A percentile compares a stretch with the other conserved stretches of the same genome.
phyloP scores from a whole-genome alignment of 352 stramenopile genomes.

The Phytophthora hybrid region DNA sequence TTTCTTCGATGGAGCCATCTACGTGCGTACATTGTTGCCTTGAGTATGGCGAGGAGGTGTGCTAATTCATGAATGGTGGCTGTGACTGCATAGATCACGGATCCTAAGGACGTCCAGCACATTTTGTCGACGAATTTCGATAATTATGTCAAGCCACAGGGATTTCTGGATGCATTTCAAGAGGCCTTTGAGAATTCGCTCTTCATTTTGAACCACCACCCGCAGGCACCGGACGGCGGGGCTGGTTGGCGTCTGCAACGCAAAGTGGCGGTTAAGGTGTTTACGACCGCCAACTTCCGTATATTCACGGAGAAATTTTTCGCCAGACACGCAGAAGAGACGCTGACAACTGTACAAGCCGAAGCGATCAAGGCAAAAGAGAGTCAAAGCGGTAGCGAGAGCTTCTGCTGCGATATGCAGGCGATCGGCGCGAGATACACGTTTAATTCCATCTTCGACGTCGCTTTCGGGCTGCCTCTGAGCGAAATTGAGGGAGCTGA shows the following conservation, averaged over 20 bases:
- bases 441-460: slow-evolving; percentile 63
- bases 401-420: slow-evolving; percentile 62
- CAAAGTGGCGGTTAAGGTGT: slow-evolving; percentile 90
- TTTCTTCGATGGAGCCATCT: slow-evolving; percentile 70
- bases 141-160: slow-evolving; percentile 81
- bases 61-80: neutral
- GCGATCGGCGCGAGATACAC: slow-evolving; percentile 61
- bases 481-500: slow-evolving; percentile 39
- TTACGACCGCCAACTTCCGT: slow-evolving; percentile 74
- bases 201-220: slow-evolving; percentile 80
- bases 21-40: slow-evolving; percentile 34
- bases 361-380: slow-evolving; percentile 11
- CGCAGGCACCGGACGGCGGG: slow-evolving; percentile 55
- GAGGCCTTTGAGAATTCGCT: slow-evolving; percentile 79
- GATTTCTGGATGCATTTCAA: slow-evolving; percentile 71
- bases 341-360: slow-evolving; percentile 17
- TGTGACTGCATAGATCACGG: slow-evolving; percentile 45
- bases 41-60: too few species aligned
- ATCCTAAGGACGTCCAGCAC: slow-evolving; percentile 73
- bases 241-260: slow-evolving; percentile 77
- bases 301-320: slow-evolving; percentile 60
- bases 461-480: slow-evolving; percentile 59
- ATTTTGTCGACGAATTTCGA: slow-evolving; percentile 69
- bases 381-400: neutral
- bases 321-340: slow-evolving; percentile 46